phyloP scores from a whole-genome alignment of 23 red algal species.

The Gracilaria domingensis region DNA sequence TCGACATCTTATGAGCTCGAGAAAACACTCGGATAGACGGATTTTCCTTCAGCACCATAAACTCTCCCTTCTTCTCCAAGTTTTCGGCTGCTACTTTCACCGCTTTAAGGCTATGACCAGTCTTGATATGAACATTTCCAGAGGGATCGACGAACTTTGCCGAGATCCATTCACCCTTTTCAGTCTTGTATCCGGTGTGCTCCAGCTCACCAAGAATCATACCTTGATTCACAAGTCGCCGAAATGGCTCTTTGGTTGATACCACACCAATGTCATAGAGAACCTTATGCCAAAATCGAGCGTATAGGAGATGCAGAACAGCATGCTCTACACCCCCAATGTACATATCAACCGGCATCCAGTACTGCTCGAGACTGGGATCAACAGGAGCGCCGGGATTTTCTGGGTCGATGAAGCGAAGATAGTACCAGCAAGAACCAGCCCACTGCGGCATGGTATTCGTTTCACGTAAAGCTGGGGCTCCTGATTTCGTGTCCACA shows the following conservation, averaged over 20 bases:
- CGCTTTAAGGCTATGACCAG: conserved; percentile 42
- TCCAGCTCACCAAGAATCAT: conserved; percentile 99
- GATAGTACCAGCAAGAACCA: conserved; percentile 99
- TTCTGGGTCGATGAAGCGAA: conserved; percentile 94
- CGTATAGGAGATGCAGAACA: conserved; percentile 96
- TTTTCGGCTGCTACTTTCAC: conserved; percentile 73
- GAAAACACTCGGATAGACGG: conserved; percentile 72
- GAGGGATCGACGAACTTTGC: conserved; percentile 80
- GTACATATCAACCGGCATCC: conserved; percentile 99
- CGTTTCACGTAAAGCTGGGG: conserved; percentile 80
- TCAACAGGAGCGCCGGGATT: conserved; percentile 84
- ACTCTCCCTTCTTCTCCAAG: conserved; percentile 78
- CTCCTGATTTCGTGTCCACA: conserved; percentile 39
- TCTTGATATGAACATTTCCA: conserved; percentile 42
- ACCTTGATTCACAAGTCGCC: conserved; percentile 99
- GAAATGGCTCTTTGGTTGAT: conserved; percentile 95
- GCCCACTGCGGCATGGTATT: conserved; percentile 99
- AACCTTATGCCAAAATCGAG: conserved; percentile 99
- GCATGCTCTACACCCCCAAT: conserved; percentile 99
- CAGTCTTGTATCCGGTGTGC: conserved; percentile 68
- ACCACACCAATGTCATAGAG: conserved; percentile 99
- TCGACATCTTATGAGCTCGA: conserved; percentile 98
- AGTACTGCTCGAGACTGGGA: conserved; percentile 89
- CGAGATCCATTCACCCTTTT: conserved; percentile 51
- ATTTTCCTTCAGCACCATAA: conserved; percentile 70